A percentile compares a stretch with the other conserved stretches of the same genome.
Evolutionary conservation across 495 filamentous ascomycete genomes (phyloP).

Genomic region (Aspergillus homomorphus): DNA sequence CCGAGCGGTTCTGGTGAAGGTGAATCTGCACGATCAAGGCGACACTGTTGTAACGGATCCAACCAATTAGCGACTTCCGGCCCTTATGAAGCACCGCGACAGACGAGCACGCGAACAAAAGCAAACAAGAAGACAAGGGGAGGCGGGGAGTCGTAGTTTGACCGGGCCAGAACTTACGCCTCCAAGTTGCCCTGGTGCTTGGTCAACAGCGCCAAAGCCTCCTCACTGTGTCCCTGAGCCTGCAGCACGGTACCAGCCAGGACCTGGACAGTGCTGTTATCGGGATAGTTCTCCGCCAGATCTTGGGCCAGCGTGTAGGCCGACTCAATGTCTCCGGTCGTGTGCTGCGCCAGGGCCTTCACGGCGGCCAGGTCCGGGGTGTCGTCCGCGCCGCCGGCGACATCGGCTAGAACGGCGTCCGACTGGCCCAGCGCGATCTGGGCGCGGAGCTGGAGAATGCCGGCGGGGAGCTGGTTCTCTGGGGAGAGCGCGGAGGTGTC

Average conservation of each 20-base stretch:
- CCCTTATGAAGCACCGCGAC: too few species aligned
- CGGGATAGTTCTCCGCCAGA: conserved; percentile 60
- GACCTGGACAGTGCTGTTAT: conserved; percentile 80
- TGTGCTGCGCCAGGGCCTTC: conserved; percentile 69
- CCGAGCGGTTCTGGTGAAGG: conserved; percentile 82
- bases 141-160: background rate
- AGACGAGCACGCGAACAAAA: too few species aligned
- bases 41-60: conserved; percentile 38
- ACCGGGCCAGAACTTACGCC: conserved; percentile 60
- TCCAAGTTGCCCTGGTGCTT: conserved; percentile 82
- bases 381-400: conserved; percentile 59
- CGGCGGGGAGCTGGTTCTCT: conserved; percentile 74
- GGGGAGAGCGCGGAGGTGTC: conserved; percentile 70
- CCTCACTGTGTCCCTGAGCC: conserved; percentile 71
- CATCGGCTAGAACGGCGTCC: conserved; percentile 64
- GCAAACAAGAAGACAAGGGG: background rate
- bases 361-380: conserved; percentile 75
- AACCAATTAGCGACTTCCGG: conserved; percentile 10
- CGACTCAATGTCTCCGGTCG: conserved; percentile 53
- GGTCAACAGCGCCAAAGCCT: conserved; percentile 72
- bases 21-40: conserved; percentile 86
- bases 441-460: conserved; percentile 75
- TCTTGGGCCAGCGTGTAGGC: conserved; percentile 63
- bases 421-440: conserved; percentile 76
- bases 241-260: conserved; percentile 75